Evolutionary conservation across 1,284 basidiomycete genomes (phyloP).

Genomic region (Ganoderma resinaceum): DNA sequence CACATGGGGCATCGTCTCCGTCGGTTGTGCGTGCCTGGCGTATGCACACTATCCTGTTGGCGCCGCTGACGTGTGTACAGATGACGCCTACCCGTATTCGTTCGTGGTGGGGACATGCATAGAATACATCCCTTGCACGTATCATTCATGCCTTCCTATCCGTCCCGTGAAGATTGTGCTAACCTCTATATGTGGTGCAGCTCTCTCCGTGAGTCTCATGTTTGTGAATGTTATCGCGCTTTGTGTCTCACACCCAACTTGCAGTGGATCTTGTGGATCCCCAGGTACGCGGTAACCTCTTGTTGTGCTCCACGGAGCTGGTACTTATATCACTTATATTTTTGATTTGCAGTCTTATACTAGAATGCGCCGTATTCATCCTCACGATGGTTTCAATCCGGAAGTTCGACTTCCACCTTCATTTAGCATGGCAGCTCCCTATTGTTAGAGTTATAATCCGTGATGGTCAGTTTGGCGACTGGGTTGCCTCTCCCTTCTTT

Average conservation of each 20-base stretch:
- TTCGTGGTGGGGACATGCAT: constrained; percentile 21
- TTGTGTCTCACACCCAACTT: background rate
- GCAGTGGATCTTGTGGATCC: constrained; percentile 19
- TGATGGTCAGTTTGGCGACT: constrained; percentile 20
- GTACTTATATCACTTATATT: too few species aligned
- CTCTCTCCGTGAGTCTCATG: constrained; percentile 18
- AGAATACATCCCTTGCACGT: constrained; percentile 19
- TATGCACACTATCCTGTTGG: background rate
- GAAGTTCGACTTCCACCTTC: constrained; percentile 15
- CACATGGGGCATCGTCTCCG: constrained; percentile 18
- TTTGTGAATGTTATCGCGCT: too few species aligned
- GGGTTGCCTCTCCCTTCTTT: background rate
- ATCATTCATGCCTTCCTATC: background rate
- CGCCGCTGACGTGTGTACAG: background rate
- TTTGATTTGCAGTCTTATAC: constrained; percentile 10
- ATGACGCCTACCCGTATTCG: constrained; percentile 19
- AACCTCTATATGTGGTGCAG: background rate
- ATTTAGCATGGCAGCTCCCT: constrained; percentile 11
- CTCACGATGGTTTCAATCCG: constrained; percentile 28
- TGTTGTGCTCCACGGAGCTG: too few species aligned
- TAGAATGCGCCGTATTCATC: constrained; percentile 25
- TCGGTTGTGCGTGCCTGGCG: constrained; percentile 13
- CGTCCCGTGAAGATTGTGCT: background rate
- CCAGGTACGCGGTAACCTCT: constrained; percentile 9
- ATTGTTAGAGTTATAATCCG: constrained; percentile 25